Evolutionary conservation across 2,329 filamentous ascomycete genomes (phyloP).

Genomic region (Verticillium klebahnii): DNA sequence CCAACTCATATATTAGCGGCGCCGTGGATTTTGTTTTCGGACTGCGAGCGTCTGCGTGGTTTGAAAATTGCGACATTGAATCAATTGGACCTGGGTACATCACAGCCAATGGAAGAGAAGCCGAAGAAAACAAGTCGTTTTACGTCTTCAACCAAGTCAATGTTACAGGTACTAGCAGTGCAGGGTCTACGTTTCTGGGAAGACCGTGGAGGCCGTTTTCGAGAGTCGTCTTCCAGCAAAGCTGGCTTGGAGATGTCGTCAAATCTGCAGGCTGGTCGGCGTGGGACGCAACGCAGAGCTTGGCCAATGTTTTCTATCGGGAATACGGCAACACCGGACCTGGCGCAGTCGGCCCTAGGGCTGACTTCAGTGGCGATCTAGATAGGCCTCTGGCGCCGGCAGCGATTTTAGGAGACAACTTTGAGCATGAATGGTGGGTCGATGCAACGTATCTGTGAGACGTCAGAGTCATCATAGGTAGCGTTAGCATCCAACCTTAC

Average conservation of each 20-base stretch:
- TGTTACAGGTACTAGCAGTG: constrained; percentile 21
- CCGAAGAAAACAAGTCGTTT: constrained; percentile 42
- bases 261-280: constrained; percentile 44
- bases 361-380: constrained; percentile 5
- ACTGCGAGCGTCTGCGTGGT: constrained; percentile 47
- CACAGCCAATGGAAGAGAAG: constrained; percentile 38
- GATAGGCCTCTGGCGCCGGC: not conserved
- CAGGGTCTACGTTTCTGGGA: constrained; percentile 43
- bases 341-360: constrained; percentile 27
- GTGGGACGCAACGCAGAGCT: constrained; percentile 35
- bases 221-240: constrained; percentile 45
- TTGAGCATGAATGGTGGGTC: constrained; percentile 11
- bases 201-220: constrained; percentile 48
- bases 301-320: constrained; percentile 41
- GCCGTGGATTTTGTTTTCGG: constrained; percentile 59
- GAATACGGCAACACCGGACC: constrained; percentile 49
- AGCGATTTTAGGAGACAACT: constrained; percentile 4
- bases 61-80: constrained; percentile 45
- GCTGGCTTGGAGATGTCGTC: constrained; percentile 40
- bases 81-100: constrained; percentile 41
- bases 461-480: too few species aligned
- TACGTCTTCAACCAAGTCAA: constrained; percentile 38
- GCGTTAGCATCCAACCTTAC: not conserved
- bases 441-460: not conserved
- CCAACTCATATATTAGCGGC: constrained; percentile 48